A percentile compares a stretch with the other conserved stretches of the same genome.
phyloP scores from a whole-genome alignment of 345 rosid genomes.

The Kernera saxatilis region DNA sequence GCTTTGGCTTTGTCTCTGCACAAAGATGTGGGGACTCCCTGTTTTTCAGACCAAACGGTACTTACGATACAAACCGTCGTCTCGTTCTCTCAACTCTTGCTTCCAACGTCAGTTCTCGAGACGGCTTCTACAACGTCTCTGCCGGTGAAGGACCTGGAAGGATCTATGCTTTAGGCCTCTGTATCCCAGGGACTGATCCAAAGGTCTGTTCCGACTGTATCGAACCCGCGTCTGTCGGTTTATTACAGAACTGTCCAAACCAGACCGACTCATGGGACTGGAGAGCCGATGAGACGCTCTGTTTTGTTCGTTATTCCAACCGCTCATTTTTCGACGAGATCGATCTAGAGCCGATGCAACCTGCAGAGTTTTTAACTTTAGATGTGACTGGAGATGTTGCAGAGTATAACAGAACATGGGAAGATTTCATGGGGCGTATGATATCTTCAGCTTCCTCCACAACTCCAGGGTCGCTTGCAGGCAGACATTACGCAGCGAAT shows the following conservation, averaged over 20 bases:
- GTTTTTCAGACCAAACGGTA: constrained; percentile 1
- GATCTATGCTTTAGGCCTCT: constrained; percentile 29
- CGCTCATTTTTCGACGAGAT: neutral
- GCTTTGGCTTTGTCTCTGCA: neutral
- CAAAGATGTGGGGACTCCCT: neutral
- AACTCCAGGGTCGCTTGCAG: neutral
- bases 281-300: constrained; percentile 20
- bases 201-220: constrained; percentile 31
- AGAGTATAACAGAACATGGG: constrained; percentile 7
- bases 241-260: constrained; percentile 28
- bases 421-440: neutral
- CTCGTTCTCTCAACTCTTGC: constrained; percentile 24
- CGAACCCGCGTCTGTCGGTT: neutral
- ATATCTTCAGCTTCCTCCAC: neutral
- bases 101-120: constrained; percentile 21
- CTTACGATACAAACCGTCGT: constrained; percentile 15
- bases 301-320: constrained; percentile 40
- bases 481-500: constrained; percentile 11
- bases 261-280: constrained; percentile 35
- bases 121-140: constrained; percentile 30
- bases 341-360: neutral
- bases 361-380: too few species aligned
- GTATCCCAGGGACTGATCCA: constrained; percentile 23
- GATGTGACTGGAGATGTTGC: neutral
- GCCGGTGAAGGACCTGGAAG: constrained; percentile 12